Evolutionary conservation across 805 yeast species (phyloP).

Genomic region (Candida broadrunensis): DNA sequence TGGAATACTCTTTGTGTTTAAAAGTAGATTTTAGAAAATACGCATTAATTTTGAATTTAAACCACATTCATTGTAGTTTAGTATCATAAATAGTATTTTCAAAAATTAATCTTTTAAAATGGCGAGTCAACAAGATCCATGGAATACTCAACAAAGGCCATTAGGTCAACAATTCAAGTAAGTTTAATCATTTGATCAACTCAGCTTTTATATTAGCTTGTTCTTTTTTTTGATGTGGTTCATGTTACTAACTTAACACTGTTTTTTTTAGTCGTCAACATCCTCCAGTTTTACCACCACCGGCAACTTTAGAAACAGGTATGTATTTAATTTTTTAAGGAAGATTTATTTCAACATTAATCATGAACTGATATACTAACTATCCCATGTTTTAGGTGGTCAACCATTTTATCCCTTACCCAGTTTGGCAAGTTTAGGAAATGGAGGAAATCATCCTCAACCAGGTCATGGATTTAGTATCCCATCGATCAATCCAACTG

Average conservation of each 20-base stretch:
- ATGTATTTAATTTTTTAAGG: constrained; percentile 17
- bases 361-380: too few species aligned
- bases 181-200: constrained; percentile 14
- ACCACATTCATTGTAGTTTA: too few species aligned
- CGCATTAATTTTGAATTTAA: too few species aligned
- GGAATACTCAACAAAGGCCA: constrained; percentile 42
- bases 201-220: too few species aligned
- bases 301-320: constrained; percentile 52
- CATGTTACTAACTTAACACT: too few species aligned
- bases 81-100: too few species aligned
- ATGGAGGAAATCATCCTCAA: constrained; percentile 33
- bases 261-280: constrained; percentile 46
- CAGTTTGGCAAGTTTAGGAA: constrained; percentile 48
- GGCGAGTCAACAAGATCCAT: constrained; percentile 42
- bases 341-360: too few species aligned
- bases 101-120: constrained; percentile 10
- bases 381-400: constrained; percentile 23
- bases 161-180: constrained; percentile 43
- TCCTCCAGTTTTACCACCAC: constrained; percentile 62
- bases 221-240: too few species aligned
- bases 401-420: constrained; percentile 51
- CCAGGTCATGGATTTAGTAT: constrained; percentile 47
- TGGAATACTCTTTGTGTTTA: too few species aligned
- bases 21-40: too few species aligned
- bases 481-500: constrained; percentile 42